Base-by-base conservation (phyloP, 2,329 filamentous ascomycete species). In the Colletotrichum gigasporum region DNA sequence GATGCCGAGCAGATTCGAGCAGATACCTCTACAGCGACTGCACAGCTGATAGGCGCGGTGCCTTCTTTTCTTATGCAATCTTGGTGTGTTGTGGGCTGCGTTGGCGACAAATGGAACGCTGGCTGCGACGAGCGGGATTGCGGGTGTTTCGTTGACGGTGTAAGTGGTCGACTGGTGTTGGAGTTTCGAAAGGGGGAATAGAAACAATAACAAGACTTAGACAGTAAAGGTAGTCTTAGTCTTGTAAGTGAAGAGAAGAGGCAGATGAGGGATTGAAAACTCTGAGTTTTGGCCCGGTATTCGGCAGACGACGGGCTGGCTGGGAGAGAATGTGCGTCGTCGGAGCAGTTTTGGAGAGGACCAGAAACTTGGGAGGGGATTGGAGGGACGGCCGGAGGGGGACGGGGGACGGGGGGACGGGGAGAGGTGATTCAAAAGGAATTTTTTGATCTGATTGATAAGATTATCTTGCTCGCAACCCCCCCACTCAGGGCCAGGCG, bases 391-490 rank as follows among this genome's bases (percentile, higher is more conserved):
- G 67, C 68, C 59, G 65, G 69, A 62, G 69, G 65, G 68, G 54
- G 60, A 32, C 16, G 32, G 44, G 32, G 39, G 16, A 20, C 16
- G 34, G 41, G 32, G 47, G 28, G 45, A 30, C 20, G 32, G 55
- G 39, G 48, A 48, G 47, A 32, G n/a, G 56, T 22, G 50, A 58
- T 59, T 50, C 45, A 64, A 55, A 54, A 56, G 60, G 66, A 51
- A 67, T 53, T 64, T 68, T 61, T 52, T 74, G 74, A 79, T 80
- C 73, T 71, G 79, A 81, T 81, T 81, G 79, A 81, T 81, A 80
- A 82, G 80, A 82, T 82, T 76, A 68, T 63, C 51, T 44, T 61
- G 56, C 62, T 64, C 62, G 22, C 42, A 50, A 50, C 22, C 48
- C 16, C 48, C 48, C 62, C 62, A 64, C 62, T 48, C 48, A 55